These are phyloP conservation scores for Emmonsiellopsis sp. DNA, from an alignment of 2,329 filamentous ascomycete species.

Conservation along the genomic window DNA sequence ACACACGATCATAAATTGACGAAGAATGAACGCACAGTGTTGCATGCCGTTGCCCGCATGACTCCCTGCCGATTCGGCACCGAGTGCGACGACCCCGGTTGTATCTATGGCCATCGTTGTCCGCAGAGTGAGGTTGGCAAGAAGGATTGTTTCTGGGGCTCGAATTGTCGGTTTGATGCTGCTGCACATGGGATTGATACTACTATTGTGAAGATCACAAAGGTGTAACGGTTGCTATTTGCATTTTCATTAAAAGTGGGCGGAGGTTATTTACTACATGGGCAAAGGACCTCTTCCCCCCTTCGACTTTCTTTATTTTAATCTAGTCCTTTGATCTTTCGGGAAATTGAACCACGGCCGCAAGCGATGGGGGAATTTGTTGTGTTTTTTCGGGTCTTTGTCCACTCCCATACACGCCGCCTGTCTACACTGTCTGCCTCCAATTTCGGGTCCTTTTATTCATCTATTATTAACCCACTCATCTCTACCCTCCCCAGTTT, in stretches of 20 bases:
- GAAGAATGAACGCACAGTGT: constrained; percentile 44
- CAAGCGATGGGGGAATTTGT: too few species aligned
- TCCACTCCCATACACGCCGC: too few species aligned
- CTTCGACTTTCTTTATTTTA: neutral
- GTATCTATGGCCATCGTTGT: constrained; percentile 57
- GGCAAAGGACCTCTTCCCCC: too few species aligned
- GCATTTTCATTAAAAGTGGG: neutral
- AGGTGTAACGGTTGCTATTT: constrained; percentile 6
- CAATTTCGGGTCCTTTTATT: too few species aligned
- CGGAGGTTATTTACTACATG: neutral
- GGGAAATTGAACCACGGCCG: too few species aligned
- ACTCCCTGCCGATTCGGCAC: constrained; percentile 52
- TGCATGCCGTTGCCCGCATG: constrained; percentile 53
- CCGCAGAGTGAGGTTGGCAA: constrained; percentile 45
- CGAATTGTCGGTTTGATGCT: constrained; percentile 49
- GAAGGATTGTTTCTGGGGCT: constrained; percentile 49
- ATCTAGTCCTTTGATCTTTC: too few species aligned
- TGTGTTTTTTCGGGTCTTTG: too few species aligned
- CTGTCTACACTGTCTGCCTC: too few species aligned
- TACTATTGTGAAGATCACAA: constrained; percentile 40
- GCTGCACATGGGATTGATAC: constrained; percentile 52
- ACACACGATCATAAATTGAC: constrained; percentile 48
- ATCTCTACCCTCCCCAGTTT: too few species aligned
- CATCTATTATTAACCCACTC: too few species aligned
- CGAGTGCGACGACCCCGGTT: constrained; percentile 49